These are phyloP conservation scores for Pythium brassicae DNA, from an alignment of 352 stramenopile species.

Conservation along the genomic window DNA sequence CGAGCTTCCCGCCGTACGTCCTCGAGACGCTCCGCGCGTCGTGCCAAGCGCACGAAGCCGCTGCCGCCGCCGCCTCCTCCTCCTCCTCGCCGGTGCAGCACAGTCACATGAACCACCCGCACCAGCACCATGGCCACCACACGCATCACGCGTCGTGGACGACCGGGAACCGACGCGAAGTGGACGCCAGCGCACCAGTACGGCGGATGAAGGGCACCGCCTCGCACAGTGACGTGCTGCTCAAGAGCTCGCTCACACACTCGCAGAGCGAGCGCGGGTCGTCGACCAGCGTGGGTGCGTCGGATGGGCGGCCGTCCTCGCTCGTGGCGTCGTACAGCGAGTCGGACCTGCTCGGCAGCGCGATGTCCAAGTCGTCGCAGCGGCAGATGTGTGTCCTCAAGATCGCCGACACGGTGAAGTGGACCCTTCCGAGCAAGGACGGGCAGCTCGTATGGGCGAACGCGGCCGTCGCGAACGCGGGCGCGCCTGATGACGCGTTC, in stretches of 20 bases:
- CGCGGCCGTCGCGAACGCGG: constrained; percentile 45
- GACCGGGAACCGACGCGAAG: not conserved
- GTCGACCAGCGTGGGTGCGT: not conserved
- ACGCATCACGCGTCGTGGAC: constrained; percentile 9
- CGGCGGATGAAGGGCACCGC: constrained; percentile 11
- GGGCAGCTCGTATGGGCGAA: constrained; percentile 66
- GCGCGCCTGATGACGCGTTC: constrained; percentile 15
- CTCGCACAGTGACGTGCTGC: constrained; percentile 11
- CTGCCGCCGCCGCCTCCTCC: too few species aligned
- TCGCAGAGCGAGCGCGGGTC: constrained; percentile 15
- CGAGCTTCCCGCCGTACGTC: constrained; percentile 8
- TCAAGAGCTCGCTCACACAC: constrained; percentile 12
- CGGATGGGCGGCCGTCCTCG: not conserved
- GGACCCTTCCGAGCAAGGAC: constrained; percentile 33
- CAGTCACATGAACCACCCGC: constrained; percentile 16
- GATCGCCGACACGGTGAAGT: constrained; percentile 45
- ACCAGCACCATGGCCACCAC: constrained; percentile 12
- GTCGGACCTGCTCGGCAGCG: constrained; percentile 25
- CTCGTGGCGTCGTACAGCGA: constrained; percentile 34
- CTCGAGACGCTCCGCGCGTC: constrained; percentile 8
- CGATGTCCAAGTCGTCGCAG: constrained; percentile 23
- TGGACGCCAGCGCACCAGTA: not conserved
- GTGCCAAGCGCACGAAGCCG: constrained; percentile 1
- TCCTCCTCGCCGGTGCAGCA: constrained; percentile 26
- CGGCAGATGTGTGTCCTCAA: constrained; percentile 50